Base-by-base conservation (phyloP, 2,329 filamentous ascomycete genomes). In the Neofusicoccum laricinum region DNA sequence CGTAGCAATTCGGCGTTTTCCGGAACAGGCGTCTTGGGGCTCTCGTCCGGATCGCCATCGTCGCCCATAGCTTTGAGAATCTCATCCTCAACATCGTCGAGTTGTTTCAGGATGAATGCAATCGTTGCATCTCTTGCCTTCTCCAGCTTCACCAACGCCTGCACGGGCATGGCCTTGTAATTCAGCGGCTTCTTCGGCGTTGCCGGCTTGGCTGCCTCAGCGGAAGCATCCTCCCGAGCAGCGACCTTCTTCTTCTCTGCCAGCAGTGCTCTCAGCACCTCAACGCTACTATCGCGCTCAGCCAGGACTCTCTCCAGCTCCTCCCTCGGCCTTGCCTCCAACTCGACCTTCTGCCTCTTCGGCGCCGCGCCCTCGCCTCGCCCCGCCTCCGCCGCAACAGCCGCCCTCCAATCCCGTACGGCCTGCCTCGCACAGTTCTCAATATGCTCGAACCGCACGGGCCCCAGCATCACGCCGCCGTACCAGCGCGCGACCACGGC, bases 401-500 rank as follows among this genome's bases (percentile, higher is more conserved):
- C 66, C 55, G 62, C 65, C 63, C 75, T 75, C 69, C 76, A 84
- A 49, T 73, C 77, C 68, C 71, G 69, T 17, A 85, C 78, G 1
- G 82, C 82, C 63, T 81, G 79, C 64, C 77, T 76, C 2, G 82
- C 83, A 36, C 73, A 77, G 25, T 72, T 78, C 68, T 84, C 82
- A 32, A 86, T 83, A 65, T 85, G 82, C 57, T 77, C 78, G 66
- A 85, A 86, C 15, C 84, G 71, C 15, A 82, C 78, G 1, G 82
- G 83, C 0, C 84, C 84, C 10, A 86, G 76, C 69, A 84, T 78
- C 3, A 80, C 74, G 0, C 84, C 84, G 2, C 84, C 83, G 67
- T 83, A 85, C 83, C 83, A 85, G 15, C 84, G 70, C 41, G 82
- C 84, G 8, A 86, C 84, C 4, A 85, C 80, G 21, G 84, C 75